These are phyloP conservation scores for Hymenotorrendiella dingleyae DNA, from an alignment of 2,329 filamentous ascomycete species.

Conservation along the genomic window DNA sequence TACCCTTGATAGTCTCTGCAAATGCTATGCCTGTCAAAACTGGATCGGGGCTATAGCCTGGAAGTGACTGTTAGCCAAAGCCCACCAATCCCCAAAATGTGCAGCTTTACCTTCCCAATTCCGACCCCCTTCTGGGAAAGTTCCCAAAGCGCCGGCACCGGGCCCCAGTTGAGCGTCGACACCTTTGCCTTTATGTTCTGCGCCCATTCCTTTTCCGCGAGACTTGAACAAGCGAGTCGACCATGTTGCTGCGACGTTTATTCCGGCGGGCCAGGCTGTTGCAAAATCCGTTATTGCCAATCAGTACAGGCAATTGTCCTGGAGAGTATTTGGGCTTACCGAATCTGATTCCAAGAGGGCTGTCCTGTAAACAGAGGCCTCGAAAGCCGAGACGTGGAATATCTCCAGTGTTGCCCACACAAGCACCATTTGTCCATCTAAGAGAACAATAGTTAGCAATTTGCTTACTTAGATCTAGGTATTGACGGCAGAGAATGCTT, in stretches of 20 bases:
- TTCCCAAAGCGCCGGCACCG: conserved; percentile 67
- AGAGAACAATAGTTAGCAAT: neutral
- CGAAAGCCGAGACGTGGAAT: conserved; percentile 28
- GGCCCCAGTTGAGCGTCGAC: conserved; percentile 66
- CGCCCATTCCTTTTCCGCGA: conserved; percentile 61
- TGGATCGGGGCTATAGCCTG: conserved; percentile 62
- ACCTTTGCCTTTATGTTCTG: conserved; percentile 69
- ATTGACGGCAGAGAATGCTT: too few relatives aligned
- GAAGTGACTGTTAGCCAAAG: neutral
- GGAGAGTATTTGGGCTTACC: conserved; percentile 18
- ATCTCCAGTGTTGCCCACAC: conserved; percentile 30
- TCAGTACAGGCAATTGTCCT: neutral
- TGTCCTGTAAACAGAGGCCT: conserved; percentile 30
- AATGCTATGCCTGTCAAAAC: conserved; percentile 69
- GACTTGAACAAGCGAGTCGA: conserved; percentile 65
- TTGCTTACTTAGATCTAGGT: too few relatives aligned
- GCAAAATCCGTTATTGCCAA: conserved; percentile 47
- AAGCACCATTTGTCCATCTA: conserved; percentile 26
- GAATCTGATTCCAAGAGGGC: conserved; percentile 36
- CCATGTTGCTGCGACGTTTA: conserved; percentile 70
- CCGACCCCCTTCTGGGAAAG: conserved; percentile 61
- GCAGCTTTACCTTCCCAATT: conserved; percentile 49
- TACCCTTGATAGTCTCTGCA: conserved; percentile 68
- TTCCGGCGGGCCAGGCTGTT: conserved; percentile 71
- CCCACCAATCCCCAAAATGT: neutral